Evolutionary conservation across 306 rosid genomes (phyloP).

Genomic region (Prosopis cineraria): DNA sequence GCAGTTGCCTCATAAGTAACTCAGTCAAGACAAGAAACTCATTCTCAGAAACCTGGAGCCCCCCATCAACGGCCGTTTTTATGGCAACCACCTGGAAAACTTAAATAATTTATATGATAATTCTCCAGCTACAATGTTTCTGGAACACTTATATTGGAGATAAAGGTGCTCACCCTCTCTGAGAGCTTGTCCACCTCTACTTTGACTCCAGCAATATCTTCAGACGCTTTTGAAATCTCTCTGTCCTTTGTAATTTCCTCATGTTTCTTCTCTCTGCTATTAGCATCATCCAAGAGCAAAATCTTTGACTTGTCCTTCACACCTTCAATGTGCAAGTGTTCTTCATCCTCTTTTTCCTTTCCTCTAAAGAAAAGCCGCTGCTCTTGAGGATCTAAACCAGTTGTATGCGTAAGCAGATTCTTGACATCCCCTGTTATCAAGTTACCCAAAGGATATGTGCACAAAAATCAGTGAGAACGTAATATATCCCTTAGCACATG

Average conservation of each 20-base stretch:
- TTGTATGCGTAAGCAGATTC: conserved; percentile 49
- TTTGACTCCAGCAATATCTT: conserved; percentile 65
- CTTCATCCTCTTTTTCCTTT: conserved; percentile 69
- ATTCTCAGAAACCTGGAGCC: conserved; percentile 65
- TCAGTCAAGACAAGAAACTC: conserved; percentile 69
- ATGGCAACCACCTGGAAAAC: conserved; percentile 62
- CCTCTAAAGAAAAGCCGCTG: conserved; percentile 89
- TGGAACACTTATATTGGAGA: conserved; percentile 5
- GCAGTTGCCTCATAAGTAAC: conserved; percentile 85
- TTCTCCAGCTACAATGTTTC: conserved; percentile 17
- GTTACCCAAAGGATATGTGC: conserved; percentile 26
- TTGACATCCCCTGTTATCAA: conserved; percentile 73
- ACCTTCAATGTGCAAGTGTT: conserved; percentile 69
- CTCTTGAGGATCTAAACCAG: conserved; percentile 63
- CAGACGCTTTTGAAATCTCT: conserved; percentile 59
- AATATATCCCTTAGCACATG: background rate
- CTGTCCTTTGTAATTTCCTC: conserved; percentile 54
- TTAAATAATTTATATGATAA: conserved; percentile 23
- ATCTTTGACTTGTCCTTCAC: conserved; percentile 80
- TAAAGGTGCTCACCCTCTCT: conserved; percentile 58
- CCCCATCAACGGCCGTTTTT: conserved; percentile 62
- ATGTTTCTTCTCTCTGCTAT: conserved; percentile 54
- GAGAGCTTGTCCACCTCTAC: conserved; percentile 81
- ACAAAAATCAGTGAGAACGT: conserved; percentile 20
- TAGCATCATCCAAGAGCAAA: conserved; percentile 61